phyloP scores from a whole-genome alignment of 306 rosid species.

The Cicer arietinum region DNA sequence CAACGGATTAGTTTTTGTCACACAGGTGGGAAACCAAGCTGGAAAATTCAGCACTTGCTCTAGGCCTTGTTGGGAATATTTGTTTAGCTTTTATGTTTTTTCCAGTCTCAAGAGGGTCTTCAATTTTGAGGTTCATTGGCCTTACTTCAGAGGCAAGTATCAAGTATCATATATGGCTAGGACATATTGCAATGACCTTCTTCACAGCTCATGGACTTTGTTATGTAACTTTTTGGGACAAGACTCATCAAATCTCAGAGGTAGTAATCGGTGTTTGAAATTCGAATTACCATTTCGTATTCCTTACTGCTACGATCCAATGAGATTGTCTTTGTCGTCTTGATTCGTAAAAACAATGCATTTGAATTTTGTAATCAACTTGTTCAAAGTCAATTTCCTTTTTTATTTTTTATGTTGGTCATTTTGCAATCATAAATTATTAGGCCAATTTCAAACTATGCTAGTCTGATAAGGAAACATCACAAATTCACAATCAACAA shows the following conservation, averaged over 20 bases:
- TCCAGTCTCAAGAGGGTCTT: slow-evolving; percentile 82
- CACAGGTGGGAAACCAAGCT: slow-evolving; percentile 70
- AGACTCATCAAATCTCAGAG: background rate
- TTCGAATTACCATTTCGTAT: no score
- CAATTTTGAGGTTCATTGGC: slow-evolving; percentile 69
- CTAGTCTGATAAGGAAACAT: background rate
- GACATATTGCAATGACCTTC: slow-evolving; percentile 61
- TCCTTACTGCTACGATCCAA: no score
- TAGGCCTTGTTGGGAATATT: slow-evolving; percentile 68
- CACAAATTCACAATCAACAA: background rate
- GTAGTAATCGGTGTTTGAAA: background rate
- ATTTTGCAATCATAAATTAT: background rate
- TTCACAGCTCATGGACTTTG: slow-evolving; percentile 75
- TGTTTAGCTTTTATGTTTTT: slow-evolving; percentile 66
- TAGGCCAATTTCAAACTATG: background rate
- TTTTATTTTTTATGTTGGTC: no score
- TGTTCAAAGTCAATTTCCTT: background rate
- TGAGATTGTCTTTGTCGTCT: no score
- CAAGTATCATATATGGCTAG: slow-evolving; percentile 86
- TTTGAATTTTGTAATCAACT: background rate
- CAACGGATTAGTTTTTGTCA: background rate
- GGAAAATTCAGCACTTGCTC: slow-evolving; percentile 46
- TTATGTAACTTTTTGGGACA: slow-evolving; percentile 38
- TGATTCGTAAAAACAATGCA: no score
- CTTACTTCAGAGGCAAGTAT: slow-evolving; percentile 74